Evolutionary conservation across 257 asterid genomes (phyloP).

Genomic region (Eustoma russellianum): DNA sequence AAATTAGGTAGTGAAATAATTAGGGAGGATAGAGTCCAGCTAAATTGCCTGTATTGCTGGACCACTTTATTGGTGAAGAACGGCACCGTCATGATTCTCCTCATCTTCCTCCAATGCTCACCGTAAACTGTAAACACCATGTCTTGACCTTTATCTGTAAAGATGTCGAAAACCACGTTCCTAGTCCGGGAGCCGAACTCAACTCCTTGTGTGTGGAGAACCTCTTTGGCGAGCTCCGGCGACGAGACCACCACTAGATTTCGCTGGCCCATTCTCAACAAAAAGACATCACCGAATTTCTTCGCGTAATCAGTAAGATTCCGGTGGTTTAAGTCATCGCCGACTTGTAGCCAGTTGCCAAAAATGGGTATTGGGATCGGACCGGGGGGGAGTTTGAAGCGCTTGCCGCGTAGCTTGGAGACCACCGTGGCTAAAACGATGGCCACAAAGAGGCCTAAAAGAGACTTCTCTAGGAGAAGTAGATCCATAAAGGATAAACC

Average conservation of each 20-base stretch:
- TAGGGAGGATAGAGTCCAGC: too few species aligned
- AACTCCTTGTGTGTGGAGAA: constrained; percentile 83
- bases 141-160: constrained; percentile 87
- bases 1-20: too few species aligned
- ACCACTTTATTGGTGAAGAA: constrained; percentile 88
- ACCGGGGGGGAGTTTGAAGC: constrained; percentile 76
- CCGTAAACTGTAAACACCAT: constrained; percentile 97
- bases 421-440: constrained; percentile 42
- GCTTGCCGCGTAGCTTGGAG: constrained; percentile 60
- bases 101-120: constrained; percentile 96
- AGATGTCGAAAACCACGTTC: constrained; percentile 79
- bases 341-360: constrained; percentile 91
- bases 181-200: constrained; percentile 89
- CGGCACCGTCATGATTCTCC: constrained; percentile 91
- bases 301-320: constrained; percentile 57
- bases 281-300: constrained; percentile 58
- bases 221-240: constrained; percentile 74
- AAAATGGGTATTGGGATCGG: constrained; percentile 76
- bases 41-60: constrained; percentile 40
- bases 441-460: constrained; percentile 58
- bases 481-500: constrained; percentile 42
- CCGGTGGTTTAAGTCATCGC: constrained; percentile 80
- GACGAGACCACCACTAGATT: constrained; percentile 79
- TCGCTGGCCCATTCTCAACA: constrained; percentile 87
- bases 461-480: constrained; percentile 57